Evolutionary conservation across 257 asterid genomes (phyloP).

Genomic region (Solanum acaule): DNA sequence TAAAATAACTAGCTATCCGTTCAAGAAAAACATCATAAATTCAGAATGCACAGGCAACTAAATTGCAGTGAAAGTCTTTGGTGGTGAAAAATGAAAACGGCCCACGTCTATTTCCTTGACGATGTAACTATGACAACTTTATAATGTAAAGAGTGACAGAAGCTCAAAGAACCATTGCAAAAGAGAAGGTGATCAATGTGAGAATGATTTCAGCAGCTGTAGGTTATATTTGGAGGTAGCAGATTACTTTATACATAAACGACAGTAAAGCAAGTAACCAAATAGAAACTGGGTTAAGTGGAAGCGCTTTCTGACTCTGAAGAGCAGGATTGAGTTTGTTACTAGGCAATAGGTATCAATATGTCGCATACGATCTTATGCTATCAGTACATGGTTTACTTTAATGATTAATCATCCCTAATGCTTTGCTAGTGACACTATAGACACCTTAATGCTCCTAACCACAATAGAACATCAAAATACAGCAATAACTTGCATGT

Average conservation of each 20-base stretch:
- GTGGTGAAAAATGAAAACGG: neutral
- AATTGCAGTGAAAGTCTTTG: neutral
- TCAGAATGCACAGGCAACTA: neutral
- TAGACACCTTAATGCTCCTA: neutral
- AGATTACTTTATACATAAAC: neutral
- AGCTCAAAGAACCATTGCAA: neutral
- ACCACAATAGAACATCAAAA: neutral
- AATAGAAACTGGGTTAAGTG: neutral
- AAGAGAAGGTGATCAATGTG: neutral
- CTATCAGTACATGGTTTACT: neutral
- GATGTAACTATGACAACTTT: neutral
- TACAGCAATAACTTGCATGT: neutral
- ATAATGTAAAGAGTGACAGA: neutral
- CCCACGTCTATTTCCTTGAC: neutral
- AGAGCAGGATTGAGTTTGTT: neutral
- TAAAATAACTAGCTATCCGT: neutral
- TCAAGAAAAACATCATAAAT: neutral
- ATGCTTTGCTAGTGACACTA: neutral
- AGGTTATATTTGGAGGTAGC: neutral
- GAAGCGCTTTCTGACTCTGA: neutral
- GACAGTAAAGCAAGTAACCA: neutral
- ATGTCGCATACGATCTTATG: neutral
- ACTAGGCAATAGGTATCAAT: neutral
- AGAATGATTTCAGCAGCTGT: neutral
- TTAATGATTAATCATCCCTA: neutral